phyloP scores from a whole-genome alignment of 1,284 basidiomycete species.

The Pseudozyma flocculosa region DNA sequence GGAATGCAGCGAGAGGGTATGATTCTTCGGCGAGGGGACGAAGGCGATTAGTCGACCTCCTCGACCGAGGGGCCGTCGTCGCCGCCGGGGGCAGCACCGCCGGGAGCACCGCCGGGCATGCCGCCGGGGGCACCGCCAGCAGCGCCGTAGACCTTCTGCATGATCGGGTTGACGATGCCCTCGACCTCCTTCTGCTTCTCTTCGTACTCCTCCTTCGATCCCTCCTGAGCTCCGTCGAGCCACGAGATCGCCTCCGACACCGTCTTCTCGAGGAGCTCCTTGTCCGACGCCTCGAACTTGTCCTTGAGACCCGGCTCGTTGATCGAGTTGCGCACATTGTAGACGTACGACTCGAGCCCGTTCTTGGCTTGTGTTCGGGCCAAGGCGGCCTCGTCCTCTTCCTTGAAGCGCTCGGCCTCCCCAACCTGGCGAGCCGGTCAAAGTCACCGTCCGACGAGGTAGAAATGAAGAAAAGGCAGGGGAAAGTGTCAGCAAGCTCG shows the following conservation, averaged over 20 bases:
- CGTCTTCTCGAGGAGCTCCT: constrained; percentile 77
- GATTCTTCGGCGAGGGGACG: too few relatives aligned
- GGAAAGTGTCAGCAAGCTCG: too few relatives aligned
- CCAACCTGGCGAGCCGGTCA: constrained; percentile 60
- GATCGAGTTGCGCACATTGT: constrained; percentile 85
- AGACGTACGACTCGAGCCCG: constrained; percentile 83
- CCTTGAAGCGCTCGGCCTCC: constrained; percentile 71
- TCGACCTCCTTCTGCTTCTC: constrained; percentile 95
- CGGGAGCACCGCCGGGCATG: constrained; percentile 61
- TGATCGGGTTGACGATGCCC: constrained; percentile 84
- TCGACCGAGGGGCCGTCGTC: constrained; percentile 84
- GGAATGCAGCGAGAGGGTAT: too few relatives aligned
- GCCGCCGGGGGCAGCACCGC: constrained; percentile 43
- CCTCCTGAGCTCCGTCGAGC: constrained; percentile 88
- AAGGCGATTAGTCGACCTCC: constrained; percentile 68
- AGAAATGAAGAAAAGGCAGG: too few relatives aligned
- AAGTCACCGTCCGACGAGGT: too few relatives aligned
- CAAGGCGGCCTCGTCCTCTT: constrained; percentile 63
- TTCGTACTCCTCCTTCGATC: constrained; percentile 93
- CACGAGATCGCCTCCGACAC: constrained; percentile 84
- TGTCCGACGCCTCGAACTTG: constrained; percentile 88
- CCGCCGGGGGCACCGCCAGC: constrained; percentile 66
- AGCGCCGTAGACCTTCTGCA: constrained; percentile 81
- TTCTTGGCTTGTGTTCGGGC: constrained; percentile 78
- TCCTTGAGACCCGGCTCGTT: constrained; percentile 60